phyloP scores from a whole-genome alignment of 23 red algal species.

The Gracilaria gracilis region DNA sequence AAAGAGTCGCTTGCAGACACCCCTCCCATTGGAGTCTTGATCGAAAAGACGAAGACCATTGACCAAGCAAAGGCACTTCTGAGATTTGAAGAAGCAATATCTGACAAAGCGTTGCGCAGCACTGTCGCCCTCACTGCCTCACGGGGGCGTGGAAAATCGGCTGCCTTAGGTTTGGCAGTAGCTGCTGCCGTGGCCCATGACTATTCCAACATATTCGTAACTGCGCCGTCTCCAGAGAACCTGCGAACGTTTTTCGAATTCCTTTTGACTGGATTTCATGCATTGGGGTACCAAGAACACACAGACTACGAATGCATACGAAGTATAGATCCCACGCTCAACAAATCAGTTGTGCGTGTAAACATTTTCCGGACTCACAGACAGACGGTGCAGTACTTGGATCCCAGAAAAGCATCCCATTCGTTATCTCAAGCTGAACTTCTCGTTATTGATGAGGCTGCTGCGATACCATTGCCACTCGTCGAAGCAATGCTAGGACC shows the following conservation, averaged over 20 bases:
- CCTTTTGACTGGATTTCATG: slow-evolving; percentile 81
- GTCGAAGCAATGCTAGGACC: slow-evolving; percentile 85
- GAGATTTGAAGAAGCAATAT: slow-evolving; percentile 81
- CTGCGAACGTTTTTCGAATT: slow-evolving; percentile 91
- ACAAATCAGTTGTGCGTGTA: slow-evolving; percentile 72
- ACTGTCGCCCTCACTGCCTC: slow-evolving; percentile 93
- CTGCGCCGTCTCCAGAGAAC: slow-evolving; percentile 91
- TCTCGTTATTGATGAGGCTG: slow-evolving; percentile 97
- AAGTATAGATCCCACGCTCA: slow-evolving; percentile 23
- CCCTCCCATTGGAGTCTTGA: slow-evolving; percentile 61
- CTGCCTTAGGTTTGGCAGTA: slow-evolving; percentile 90
- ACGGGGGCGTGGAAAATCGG: slow-evolving; percentile 95
- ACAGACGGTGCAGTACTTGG: slow-evolving; percentile 88
- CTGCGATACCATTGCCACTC: slow-evolving; percentile 91
- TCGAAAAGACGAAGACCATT: slow-evolving; percentile 71
- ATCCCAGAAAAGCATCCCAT: slow-evolving; percentile 69
- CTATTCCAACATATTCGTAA: slow-evolving; percentile 93
- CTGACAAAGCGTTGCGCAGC: slow-evolving; percentile 75
- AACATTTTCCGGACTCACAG: slow-evolving; percentile 75
- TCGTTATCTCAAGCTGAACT: slow-evolving; percentile 76
- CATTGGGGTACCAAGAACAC: slow-evolving; percentile 88
- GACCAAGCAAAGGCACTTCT: slow-evolving; percentile 92
- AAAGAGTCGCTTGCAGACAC: slow-evolving; percentile 81
- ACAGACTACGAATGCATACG: slow-evolving; percentile 85
- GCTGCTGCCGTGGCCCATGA: slow-evolving; percentile 83